Evolutionary conservation across 805 yeast species (phyloP).

Genomic region (Candida germanica): DNA sequence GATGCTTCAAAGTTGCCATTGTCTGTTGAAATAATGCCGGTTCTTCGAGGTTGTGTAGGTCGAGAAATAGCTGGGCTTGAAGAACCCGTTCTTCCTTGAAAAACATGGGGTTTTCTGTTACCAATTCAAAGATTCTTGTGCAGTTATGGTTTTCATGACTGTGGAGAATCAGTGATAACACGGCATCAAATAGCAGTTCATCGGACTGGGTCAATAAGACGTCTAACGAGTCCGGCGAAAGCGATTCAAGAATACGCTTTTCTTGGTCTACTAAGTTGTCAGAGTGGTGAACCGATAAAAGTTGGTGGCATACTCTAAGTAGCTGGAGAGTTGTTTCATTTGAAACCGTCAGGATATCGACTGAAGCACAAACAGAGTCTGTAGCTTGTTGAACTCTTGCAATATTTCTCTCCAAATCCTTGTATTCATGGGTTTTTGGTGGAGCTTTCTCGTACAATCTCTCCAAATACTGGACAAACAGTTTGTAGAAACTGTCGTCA

Average conservation of each 20-base stretch:
- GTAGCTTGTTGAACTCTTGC: conserved; percentile 7
- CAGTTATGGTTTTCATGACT: not conserved
- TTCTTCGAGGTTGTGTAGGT: not conserved
- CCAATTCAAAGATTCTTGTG: not conserved
- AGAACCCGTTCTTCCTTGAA: conserved; percentile 7
- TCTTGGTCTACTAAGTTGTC: not conserved
- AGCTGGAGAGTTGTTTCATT: not conserved
- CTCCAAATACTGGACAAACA: conserved; percentile 26
- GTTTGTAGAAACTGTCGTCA: conserved; percentile 19
- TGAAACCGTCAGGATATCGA: not conserved
- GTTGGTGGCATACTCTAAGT: not conserved
- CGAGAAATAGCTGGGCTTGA: conserved; percentile 8
- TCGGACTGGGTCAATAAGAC: conserved; percentile 8
- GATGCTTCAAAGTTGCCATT: not conserved
- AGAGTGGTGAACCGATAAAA: not conserved
- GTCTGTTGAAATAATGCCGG: not conserved
- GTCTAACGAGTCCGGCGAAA: not conserved
- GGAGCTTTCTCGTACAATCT: conserved; percentile 21
- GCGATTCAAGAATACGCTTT: not conserved
- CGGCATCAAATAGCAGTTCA: conserved; percentile 2
- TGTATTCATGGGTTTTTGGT: conserved; percentile 37
- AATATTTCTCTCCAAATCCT: conserved; percentile 25
- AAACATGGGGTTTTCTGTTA: conserved; percentile 7
- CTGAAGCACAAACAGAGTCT: not conserved
- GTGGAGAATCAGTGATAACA: not conserved